Base-by-base conservation (phyloP, 2,329 filamentous ascomycete species). In the Botryotinia globosa region DNA sequence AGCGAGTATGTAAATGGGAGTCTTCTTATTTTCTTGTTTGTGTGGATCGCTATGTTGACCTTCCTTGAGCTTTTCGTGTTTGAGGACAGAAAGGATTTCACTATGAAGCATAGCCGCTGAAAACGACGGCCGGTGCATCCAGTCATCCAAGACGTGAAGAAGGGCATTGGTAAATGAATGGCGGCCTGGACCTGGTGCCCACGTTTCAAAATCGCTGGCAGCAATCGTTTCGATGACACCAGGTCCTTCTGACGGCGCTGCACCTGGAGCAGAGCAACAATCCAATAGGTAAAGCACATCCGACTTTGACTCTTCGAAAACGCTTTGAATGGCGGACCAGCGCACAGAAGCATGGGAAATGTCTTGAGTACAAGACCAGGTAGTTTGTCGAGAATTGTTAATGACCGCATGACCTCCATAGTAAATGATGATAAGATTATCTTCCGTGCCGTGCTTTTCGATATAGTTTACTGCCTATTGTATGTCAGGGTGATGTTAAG, bases 321-420 rank as follows among this genome's bases (percentile, higher is more conserved):
- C 44, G 12, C 73, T 76, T 56, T 76, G 75, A 25, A 76, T 76
- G 22, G 75, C 75, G 61, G 75, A 76, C 75, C 75, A 76, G 37
- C 75, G 72, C 22, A 76, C 71, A 22, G 73, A 74, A 16, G 74
- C 73, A 56, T 75, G 73, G 20, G 66, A 68, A 44, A 72, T 54
- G 22, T 72, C 69, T 39, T 66, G 48, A 37, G 56, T 67, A n/a
- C 61, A 32, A 72, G 74, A 73, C 77, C 77, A 78, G 4, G 72
- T 77, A 18, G 75, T 70, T 29, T 76, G 74, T 56, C 77, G 71
- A 61, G 73, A 66, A 58, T 56, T 71, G 37, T 76, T 75, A 39
- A 78, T 77, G 7, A 71, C 72, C 16, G 74, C 76, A 73, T 77
- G 77, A 34, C 77, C 75, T 20, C 72, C 75, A 71, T 78, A 78